Base-by-base conservation (phyloP, 2,329 filamentous ascomycete species). In the Botrytis aclada region DNA sequence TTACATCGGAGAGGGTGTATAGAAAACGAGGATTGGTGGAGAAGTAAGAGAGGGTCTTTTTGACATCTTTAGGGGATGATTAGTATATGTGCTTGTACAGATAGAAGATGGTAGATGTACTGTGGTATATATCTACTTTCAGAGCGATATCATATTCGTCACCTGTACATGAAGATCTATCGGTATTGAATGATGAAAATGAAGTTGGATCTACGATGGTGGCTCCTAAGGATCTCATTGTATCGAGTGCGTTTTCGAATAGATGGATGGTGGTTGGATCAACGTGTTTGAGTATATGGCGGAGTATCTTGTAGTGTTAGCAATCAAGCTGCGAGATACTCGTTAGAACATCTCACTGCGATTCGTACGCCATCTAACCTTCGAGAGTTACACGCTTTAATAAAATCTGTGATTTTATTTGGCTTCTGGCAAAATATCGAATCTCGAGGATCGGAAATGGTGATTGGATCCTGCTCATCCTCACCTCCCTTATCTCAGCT, bases 141-240 rank as follows among this genome's bases (percentile, higher is more conserved):
- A 70, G 22, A 1, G 58, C 58, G 22, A 70, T 34, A 22, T 60
- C 43, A 20, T 69, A 70, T n/a, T 73, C 43, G 16, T 64, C 37
- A n/a, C 66, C 58, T 5, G 54, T 61, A n/a, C 39, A 54, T 4
- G 65, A 63, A 34, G 43, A 62, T 60, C 65, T 63, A 64, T 73
- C 90, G 89, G 76, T 91, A 18, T 1, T 86, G 77, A 0, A 75
- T 80, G 41, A 83, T 82, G 74, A 83, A 84, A 1, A 90, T 90
- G 41, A 88, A 89, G 0, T 90, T 92, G 78, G 90, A 89, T 77
- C 90, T 89, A 80, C 92, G 89, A 5, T 84, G 81, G 0, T 78
- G n/a, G 75, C 91, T 89, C 71, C 71, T 62, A 72, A 34, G 9
- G 8, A 43, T 54, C 32, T 69, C 25, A 72, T 41, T 25, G 25